A percentile compares a stretch with the other conserved stretches of the same genome.
phyloP scores from a whole-genome alignment of 1,284 basidiomycete genomes.

The Cutaneotrichosporon mucoides region DNA sequence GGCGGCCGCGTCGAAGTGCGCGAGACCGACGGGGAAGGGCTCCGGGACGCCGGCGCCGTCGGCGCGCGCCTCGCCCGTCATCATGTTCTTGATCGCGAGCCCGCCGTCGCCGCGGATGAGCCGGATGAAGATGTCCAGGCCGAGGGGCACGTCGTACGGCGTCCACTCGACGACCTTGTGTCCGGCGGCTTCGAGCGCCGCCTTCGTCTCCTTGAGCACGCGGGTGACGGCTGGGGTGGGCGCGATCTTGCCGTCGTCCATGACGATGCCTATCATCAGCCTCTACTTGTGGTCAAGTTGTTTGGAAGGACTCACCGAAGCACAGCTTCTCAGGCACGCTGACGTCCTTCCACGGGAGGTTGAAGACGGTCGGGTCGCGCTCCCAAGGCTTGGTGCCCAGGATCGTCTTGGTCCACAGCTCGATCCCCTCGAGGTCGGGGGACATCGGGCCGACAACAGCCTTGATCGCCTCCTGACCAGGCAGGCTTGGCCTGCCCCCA shows the following conservation, averaged over 20 bases:
- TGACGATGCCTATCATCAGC: slow-evolving; percentile 35
- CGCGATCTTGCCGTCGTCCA: slow-evolving; percentile 55
- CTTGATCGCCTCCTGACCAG: slow-evolving; percentile 62
- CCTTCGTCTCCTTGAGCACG: slow-evolving; percentile 58
- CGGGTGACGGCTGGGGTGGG: slow-evolving; percentile 66
- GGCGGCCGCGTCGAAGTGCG: slow-evolving; percentile 2
- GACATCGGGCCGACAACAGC: slow-evolving; percentile 67
- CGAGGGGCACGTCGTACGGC: slow-evolving; percentile 7
- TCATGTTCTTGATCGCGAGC: neutral
- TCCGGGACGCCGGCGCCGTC: slow-evolving; percentile 8
- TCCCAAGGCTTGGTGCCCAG: slow-evolving; percentile 59
- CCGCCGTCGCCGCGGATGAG: slow-evolving; percentile 18
- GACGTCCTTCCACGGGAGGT: slow-evolving; percentile 61
- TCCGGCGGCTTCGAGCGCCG: slow-evolving; percentile 59
- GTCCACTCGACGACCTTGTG: slow-evolving; percentile 54
- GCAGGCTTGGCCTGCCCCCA: slow-evolving; percentile 58
- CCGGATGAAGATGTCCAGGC: neutral
- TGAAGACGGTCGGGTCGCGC: slow-evolving; percentile 58
- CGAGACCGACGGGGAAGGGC: slow-evolving; percentile 15
- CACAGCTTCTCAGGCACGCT: slow-evolving; percentile 59
- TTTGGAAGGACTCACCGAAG: slow-evolving; percentile 3
- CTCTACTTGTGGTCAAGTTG: no score
- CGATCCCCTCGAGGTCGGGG: slow-evolving; percentile 56
- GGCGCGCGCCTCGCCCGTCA: neutral
- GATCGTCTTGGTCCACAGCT: slow-evolving; percentile 44